Evolutionary conservation across 2,329 filamentous ascomycete genomes (phyloP).

Genomic region (Hypoxylon rubiginosum): DNA sequence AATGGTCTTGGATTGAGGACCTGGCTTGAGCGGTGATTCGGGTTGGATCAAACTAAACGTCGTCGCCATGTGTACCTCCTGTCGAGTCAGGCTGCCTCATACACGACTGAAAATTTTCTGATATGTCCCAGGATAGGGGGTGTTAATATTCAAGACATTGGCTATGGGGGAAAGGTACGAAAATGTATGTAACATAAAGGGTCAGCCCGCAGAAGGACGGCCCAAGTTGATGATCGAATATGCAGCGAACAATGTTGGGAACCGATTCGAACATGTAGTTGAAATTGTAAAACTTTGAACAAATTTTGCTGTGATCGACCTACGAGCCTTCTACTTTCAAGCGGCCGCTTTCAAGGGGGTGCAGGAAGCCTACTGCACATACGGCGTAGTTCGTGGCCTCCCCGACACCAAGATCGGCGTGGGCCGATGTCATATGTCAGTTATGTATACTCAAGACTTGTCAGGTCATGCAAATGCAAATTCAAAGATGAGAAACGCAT

Average conservation of each 20-base stretch:
- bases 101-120: background rate
- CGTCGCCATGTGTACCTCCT: constrained; percentile 4
- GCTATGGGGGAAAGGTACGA: constrained; percentile 14
- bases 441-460: background rate
- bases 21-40: constrained; percentile 33
- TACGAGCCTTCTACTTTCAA: constrained; percentile 25
- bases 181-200: constrained; percentile 33
- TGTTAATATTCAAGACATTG: constrained; percentile 10
- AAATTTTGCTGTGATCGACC: constrained; percentile 36
- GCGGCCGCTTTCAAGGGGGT: constrained; percentile 5
- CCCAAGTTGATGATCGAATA: background rate
- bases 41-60: constrained; percentile 12
- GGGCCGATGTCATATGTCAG: constrained; percentile 25
- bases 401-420: constrained; percentile 33
- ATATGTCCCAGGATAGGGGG: background rate
- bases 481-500: background rate
- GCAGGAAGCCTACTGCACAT: constrained; percentile 27
- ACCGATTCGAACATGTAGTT: constrained; percentile 21
- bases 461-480: constrained; percentile 2
- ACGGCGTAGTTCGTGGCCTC: constrained; percentile 14
- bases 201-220: constrained; percentile 20
- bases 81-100: constrained; percentile 24
- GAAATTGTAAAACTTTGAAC: constrained; percentile 26
- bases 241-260: constrained; percentile 16
- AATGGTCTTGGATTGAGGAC: constrained; percentile 15